Conservation (phyloP, 306 rosid genomes). For the Ormosia semicastrata region DNA sequence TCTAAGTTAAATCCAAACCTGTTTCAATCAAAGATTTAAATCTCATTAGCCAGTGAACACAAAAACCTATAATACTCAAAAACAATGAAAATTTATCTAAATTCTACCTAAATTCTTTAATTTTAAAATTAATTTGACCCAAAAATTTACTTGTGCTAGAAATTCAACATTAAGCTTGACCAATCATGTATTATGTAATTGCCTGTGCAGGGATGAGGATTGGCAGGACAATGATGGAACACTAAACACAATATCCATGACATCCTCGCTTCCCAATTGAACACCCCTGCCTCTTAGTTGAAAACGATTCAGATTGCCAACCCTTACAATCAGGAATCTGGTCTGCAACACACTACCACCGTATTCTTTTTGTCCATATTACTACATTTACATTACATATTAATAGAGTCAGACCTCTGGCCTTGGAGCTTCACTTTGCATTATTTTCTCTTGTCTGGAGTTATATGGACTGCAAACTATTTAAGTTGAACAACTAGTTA, state of each 20-base stretch:
- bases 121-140: too few relatives aligned
- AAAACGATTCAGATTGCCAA: constrained; percentile 56
- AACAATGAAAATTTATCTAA: too few relatives aligned
- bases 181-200: background rate
- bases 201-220: constrained; percentile 65
- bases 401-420: background rate
- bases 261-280: constrained; percentile 75
- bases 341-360: background rate
- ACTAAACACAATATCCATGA: constrained; percentile 78
- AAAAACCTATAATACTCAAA: too few relatives aligned
- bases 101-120: too few relatives aligned
- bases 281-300: constrained; percentile 55
- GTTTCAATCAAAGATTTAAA: too few relatives aligned
- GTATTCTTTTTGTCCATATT: background rate
- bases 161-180: too few relatives aligned
- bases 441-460: background rate
- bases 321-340: constrained; percentile 63
- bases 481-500: background rate
- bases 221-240: constrained; percentile 89
- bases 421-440: background rate
- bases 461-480: background rate
- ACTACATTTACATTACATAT: background rate
- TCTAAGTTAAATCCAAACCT: too few relatives aligned
- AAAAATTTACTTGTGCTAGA: too few relatives aligned
- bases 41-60: too few relatives aligned